Base-by-base conservation (phyloP, 345 rosid genomes). In the Cardiospermum halicacabum region DNA sequence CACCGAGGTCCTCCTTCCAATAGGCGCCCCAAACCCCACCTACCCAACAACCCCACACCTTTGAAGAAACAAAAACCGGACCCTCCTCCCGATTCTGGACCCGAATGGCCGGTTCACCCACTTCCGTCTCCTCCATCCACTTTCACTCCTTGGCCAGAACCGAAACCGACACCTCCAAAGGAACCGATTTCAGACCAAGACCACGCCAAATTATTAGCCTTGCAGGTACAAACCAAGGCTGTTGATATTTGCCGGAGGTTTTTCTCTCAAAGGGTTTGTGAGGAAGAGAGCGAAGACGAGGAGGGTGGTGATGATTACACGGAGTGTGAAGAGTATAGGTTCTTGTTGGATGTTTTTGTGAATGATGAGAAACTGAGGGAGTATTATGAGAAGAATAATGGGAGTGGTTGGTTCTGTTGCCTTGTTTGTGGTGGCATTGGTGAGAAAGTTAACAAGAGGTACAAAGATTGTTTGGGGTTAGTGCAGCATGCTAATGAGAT, bases 1-100 rank as follows among this genome's bases (percentile, higher is more conserved):
- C 86, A 77, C 50, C 83, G 72, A 65, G 96, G 94, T 60, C 97
- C 94, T 9, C 90, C 91, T n/a, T 48, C 58, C 0, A 76, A 71
- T 43, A 1, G 8, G 6, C 47, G 0, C 11, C 74, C 71, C 22
- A 70, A 48, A 70, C 75, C 75, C 36, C 72, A 65, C 70, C 58
- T 62, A 28, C 75, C 53, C 61, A 22, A 82, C 68, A 60, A 66
- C 67, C 34, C 82, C 60, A 39, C 45, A 7, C 66, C 69, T 62
- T 75, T 70, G 56, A 71, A 74, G 69, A 69, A 42, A 49, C 39
- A 9, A 56, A 32, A 62, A 28, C 64, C 71, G 42, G 56, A 37
- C 50, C 74, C 19, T 64, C 43, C 36, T 11, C 60, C 15, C 55
- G 49, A 36, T 39, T 57, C 65, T 2, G 79, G 72, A 11, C 63